Base-by-base conservation (phyloP, 805 yeast species). In the Candida germanica region DNA sequence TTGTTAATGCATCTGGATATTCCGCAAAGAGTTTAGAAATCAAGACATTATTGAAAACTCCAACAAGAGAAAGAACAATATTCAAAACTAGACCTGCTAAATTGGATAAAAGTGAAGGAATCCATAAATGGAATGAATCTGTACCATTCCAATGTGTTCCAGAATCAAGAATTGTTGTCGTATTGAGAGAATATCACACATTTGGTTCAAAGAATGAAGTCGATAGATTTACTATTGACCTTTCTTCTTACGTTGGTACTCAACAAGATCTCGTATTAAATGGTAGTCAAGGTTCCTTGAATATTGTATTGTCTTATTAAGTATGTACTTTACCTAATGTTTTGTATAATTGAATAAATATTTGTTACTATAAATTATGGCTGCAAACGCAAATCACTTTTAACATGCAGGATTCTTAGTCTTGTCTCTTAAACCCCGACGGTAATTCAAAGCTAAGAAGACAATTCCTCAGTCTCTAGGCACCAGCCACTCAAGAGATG, bases 191-290 rank as follows among this genome's bases (percentile, higher is more conserved):
- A 22, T 83, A 77, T 51, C 93, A 85, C 54, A 73, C 78, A 2
- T 72, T 89, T 48, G 88, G 95, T 25, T 80, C 82, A 51, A 81
- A 77, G 47, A 64, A 66, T 18, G 84, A 77, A 38, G 37, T 87
- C 26, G 95, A 83, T 9, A 68, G 68, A 31, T 79, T 78, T 6
- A 66, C 75, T 25, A 49, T 87, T 20, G 58, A 62, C 9, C 61
- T 85, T 43, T 51, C 61, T 26, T 80, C 80, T 12, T 70, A 62
- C n/a, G 47, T 65, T 29, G 77, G 75, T 44, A 56, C 60, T 14
- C 32, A 33, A n/a, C 73, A 72, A 14, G 71, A 71, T 29, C 39
- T 76, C 17, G 36, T 45, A 10, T 41, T 65, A 26, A 47, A 53
- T 0, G 44, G 72, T 39, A 67, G 62, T 5, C 53, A 53, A 15